These are phyloP conservation scores for Endoconidiophora laricicola DNA, from an alignment of 2,329 filamentous ascomycete genomes.

Conservation along the genomic window DNA sequence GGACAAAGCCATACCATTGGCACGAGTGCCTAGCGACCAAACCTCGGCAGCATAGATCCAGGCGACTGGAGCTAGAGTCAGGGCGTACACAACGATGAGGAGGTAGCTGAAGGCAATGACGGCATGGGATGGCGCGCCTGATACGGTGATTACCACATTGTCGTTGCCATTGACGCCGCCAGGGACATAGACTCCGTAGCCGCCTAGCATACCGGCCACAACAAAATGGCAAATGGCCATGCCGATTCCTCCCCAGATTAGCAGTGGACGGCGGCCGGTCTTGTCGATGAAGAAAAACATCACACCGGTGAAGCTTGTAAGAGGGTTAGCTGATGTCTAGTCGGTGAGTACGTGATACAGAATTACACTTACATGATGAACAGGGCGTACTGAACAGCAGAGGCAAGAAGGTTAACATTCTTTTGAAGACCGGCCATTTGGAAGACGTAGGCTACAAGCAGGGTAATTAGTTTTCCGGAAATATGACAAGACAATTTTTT, in stretches of 20 bases:
- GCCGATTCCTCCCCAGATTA: conserved; percentile 47
- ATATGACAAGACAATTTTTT: neutral
- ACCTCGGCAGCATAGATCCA: conserved; percentile 53
- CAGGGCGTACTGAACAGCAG: conserved; percentile 38
- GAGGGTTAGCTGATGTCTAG: conserved; percentile 26
- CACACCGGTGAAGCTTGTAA: conserved; percentile 19
- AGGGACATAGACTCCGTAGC: conserved; percentile 26
- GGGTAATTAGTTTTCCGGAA: neutral
- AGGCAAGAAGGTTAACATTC: conserved; percentile 36
- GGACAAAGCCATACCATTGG: conserved; percentile 40
- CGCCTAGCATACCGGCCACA: conserved; percentile 35
- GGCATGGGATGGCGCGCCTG: conserved; percentile 36
- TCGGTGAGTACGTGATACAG: neutral
- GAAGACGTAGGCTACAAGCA: conserved; percentile 20
- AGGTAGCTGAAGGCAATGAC: conserved; percentile 51
- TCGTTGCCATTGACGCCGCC: conserved; percentile 29
- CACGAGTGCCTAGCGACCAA: conserved; percentile 43
- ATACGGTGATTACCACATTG: conserved; percentile 29
- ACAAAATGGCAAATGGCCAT: conserved; percentile 46
- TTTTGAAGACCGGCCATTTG: conserved; percentile 24
- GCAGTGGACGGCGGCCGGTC: conserved; percentile 44
- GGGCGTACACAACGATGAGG: conserved; percentile 44
- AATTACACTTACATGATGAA: conserved; percentile 13
- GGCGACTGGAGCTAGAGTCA: conserved; percentile 45
- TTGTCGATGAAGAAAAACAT: conserved; percentile 34